Evolutionary conservation across 1,284 basidiomycete genomes (phyloP), one percentile per base, ranked within the genome.

Genomic region (Laetiporus sulphureus): DNA sequence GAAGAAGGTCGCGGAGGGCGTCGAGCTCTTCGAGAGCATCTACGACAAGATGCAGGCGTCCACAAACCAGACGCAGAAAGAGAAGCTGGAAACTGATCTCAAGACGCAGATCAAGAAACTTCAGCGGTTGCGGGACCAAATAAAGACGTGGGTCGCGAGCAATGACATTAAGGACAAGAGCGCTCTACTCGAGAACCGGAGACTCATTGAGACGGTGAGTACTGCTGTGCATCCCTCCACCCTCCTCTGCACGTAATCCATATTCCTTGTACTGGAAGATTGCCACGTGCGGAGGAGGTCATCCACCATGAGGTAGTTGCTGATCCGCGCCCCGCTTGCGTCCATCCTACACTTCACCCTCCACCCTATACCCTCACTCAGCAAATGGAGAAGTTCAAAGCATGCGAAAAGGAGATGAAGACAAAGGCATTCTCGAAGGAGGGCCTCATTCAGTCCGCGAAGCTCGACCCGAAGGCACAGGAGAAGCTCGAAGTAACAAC

Each of bases 371-470:
- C 7, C 12, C 6, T 8, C 16, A 11, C 10, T 19, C 24, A 98
- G 94, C 96, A 99, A 96, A 99, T 99, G 96, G 96, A 99, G 71
- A 92, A 91, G 60, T 99, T 99, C 79, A 99, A 99, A 61, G 95
- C 95, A 19, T 91, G 92, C 66, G 96, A 99, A 71, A 99, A 99
- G 72, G 96, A 99, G 68, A 98, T 99, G 93, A 99, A 99, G 78
- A 99, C 96, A 49, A 99, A 99, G 64, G 96, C 96, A 0, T 99
- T 99, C 69, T 98, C 94, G 23, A 99, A 99, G 66, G 96, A 98
- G 65, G 96, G 96, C 27, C 77, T 99, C 25, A 97, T 89, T 50
- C 91, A 94, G 43, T 92, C 93, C 3, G 79, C 91, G 34, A 91
- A 90, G 58, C 82, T 99, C 22, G 96, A 99, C 63, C 96, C 96